Evolutionary conservation across 768 basidiomycete species (phyloP).

Genomic region (Tulasnella sp.): DNA sequence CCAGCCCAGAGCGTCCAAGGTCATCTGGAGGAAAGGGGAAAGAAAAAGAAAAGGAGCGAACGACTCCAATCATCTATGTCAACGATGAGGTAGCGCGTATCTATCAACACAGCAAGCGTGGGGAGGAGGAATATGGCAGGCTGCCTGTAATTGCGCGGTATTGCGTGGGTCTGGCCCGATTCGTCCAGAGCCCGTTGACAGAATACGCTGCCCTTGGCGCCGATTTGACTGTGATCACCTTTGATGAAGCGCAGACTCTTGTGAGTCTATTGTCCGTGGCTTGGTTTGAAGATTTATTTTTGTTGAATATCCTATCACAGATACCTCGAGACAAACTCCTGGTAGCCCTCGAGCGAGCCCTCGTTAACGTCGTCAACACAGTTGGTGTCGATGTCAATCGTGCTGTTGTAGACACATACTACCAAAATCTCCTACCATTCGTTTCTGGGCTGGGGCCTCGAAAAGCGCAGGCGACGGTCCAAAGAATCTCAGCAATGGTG

Average conservation of each 20-base stretch:
- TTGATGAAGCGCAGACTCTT: constrained; percentile 77
- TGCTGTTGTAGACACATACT: constrained; percentile 78
- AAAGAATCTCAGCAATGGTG: constrained; percentile 68
- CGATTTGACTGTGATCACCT: constrained; percentile 73
- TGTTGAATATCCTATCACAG: constrained; percentile 31
- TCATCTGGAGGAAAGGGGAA: neutral
- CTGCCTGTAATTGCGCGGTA: constrained; percentile 75
- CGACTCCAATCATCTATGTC: constrained; percentile 70
- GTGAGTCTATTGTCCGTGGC: constrained; percentile 46
- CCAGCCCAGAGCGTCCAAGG: constrained; percentile 7
- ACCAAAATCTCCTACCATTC: constrained; percentile 78
- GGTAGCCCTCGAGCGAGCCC: constrained; percentile 64
- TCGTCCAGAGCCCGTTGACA: constrained; percentile 84
- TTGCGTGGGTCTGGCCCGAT: constrained; percentile 87
- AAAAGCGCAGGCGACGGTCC: constrained; percentile 75
- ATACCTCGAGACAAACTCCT: constrained; percentile 78
- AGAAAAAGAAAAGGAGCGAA: constrained; percentile 16
- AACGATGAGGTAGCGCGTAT: constrained; percentile 88
- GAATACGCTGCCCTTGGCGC: constrained; percentile 84
- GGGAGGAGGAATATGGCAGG: constrained; percentile 69
- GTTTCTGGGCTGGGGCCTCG: constrained; percentile 90
- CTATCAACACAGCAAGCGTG: constrained; percentile 83
- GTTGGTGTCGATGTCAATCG: constrained; percentile 96
- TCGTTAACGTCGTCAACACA: constrained; percentile 84
- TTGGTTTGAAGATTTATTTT: neutral